Base-by-base conservation (phyloP, 2,329 filamentous ascomycete species). In the Diaporthe vaccinii region DNA sequence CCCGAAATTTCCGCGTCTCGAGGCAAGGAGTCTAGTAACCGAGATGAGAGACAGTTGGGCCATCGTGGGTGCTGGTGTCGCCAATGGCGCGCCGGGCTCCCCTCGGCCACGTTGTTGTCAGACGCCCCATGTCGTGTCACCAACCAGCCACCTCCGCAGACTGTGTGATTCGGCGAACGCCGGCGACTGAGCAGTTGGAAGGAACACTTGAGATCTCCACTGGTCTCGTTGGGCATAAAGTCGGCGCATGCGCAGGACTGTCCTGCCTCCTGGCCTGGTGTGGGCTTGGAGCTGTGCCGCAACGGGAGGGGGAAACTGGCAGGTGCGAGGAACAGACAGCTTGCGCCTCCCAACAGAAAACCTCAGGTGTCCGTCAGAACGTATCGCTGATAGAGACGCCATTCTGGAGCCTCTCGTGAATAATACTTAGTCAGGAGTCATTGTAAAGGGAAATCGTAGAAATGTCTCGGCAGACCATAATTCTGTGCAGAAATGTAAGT, bases 41-140 rank as follows among this genome's bases (percentile, higher is more conserved):
- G 51, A 58, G 36, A 41, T 55, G 46, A 39, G 15, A 53, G 36
- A 39, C 22, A 55, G 34, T 49, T 55, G n/a, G 15, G 15, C 49
- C 65, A 49, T 28, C 22, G 65, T 41, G 6, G 65, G 65, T 69
- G 31, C 49, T 69, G 65, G 14, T 41, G 65, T 55, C n/a, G 34
- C 31, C 8, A 41, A 55, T 55, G 46, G 49, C 49, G 22, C 31
- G 22, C 31, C 65, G 49, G 65, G 49, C 49, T 53, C 44, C 49
- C 49, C 49, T 55, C 34, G 49, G 49, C 65, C 65, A 69, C 65
- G 65, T 69, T 69, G 65, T 69, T 69, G 65, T 69, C 65, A 69
- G 46, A 69, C 65, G 65, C 65, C 65, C 31, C 53, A 69, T 55
- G 65, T 69, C 49, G 65, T 69, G 65, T 69, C 49, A 69, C 65